Evolutionary conservation across 768 basidiomycete genomes (phyloP).

Genomic region (Pholiota conissans): DNA sequence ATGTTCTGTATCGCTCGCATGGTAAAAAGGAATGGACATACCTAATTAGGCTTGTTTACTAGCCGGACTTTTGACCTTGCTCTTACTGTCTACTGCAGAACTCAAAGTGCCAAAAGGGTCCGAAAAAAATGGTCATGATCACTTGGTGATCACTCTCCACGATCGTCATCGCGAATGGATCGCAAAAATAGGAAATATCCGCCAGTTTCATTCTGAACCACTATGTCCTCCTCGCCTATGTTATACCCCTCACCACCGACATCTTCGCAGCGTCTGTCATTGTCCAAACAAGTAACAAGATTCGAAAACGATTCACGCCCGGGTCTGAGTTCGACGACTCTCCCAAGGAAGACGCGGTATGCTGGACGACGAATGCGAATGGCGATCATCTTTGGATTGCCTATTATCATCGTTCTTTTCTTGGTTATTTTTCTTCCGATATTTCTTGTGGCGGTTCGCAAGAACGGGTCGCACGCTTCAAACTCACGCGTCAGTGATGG

Average conservation of each 20-base stretch:
- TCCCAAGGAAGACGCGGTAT: background rate
- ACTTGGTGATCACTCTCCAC: too few species aligned
- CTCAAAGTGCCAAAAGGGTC: too few species aligned
- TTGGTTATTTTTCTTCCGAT: constrained; percentile 31
- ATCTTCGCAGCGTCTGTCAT: constrained; percentile 8
- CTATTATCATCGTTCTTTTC: constrained; percentile 19
- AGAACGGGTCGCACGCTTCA: constrained; percentile 4
- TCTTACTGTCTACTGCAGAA: too few species aligned
- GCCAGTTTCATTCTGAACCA: background rate
- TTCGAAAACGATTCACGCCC: background rate
- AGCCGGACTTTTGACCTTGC: too few species aligned
- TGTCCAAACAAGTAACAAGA: background rate
- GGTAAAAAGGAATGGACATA: too few species aligned
- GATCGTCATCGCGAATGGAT: background rate
- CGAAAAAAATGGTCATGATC: too few species aligned
- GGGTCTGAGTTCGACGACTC: background rate
- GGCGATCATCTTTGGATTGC: constrained; percentile 5
- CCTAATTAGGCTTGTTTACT: too few species aligned
- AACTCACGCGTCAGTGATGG: constrained; percentile 3
- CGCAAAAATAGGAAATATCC: background rate
- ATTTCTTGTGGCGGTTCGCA: constrained; percentile 27
- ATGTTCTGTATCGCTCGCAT: too few species aligned
- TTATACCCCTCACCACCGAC: constrained; percentile 1
- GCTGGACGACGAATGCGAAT: constrained; percentile 13
- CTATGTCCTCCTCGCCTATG: constrained; percentile 1